These are phyloP conservation scores for Metarhizium guizhouense DNA, from an alignment of 2,329 filamentous ascomycete species.

Conservation along the genomic window DNA sequence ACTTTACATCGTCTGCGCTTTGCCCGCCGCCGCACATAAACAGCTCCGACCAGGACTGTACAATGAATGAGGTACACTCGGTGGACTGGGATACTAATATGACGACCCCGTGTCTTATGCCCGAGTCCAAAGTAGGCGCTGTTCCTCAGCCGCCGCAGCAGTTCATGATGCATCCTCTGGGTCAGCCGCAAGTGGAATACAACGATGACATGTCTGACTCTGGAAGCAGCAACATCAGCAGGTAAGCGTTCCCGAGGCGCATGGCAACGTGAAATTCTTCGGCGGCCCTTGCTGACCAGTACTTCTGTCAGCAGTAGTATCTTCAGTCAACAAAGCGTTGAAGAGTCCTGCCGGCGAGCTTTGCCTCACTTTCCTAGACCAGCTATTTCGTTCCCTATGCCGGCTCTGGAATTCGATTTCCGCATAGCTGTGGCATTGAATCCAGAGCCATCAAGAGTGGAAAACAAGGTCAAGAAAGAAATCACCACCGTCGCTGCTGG, in stretches of 20 bases:
- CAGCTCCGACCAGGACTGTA: slow-evolving; percentile 8
- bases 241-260: not conserved
- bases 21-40: slow-evolving; percentile 12
- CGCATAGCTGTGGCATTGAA: slow-evolving; percentile 38
- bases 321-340: slow-evolving; percentile 20
- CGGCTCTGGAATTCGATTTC: slow-evolving; percentile 39
- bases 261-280: not conserved
- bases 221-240: slow-evolving; percentile 8
- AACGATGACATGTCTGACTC: slow-evolving; percentile 9
- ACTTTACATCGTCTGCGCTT: slow-evolving; percentile 17
- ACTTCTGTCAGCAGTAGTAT: slow-evolving; percentile 1
- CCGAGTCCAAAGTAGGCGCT: not conserved
- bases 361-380: slow-evolving; percentile 33
- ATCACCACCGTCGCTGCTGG: slow-evolving; percentile 40
- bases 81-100: slow-evolving; percentile 22
- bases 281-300: not conserved
- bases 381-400: slow-evolving; percentile 33
- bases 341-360: slow-evolving; percentile 28
- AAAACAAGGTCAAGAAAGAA: slow-evolving; percentile 34
- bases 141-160: not conserved
- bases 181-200: slow-evolving; percentile 1
- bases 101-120: slow-evolving; percentile 9
- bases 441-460: slow-evolving; percentile 33
- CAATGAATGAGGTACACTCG: slow-evolving; percentile 8
- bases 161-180: slow-evolving; percentile 2